Evolutionary conservation across 2,329 filamentous ascomycete genomes (phyloP).

Genomic region (Cytospora leucostoma): DNA sequence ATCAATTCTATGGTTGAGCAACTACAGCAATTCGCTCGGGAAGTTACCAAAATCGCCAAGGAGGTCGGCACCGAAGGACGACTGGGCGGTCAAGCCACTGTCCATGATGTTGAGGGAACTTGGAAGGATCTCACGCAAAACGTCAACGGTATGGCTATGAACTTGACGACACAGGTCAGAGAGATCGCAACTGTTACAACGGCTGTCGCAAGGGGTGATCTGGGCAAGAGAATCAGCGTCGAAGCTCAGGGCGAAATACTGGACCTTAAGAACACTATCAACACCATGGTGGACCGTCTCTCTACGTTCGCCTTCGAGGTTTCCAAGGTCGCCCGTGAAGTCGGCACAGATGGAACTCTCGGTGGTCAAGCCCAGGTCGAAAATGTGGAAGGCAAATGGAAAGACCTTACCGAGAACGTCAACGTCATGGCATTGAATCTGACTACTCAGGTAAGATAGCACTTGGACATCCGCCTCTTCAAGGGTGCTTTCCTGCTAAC

Average conservation of each 20-base stretch:
- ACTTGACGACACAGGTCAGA: conserved; percentile 94
- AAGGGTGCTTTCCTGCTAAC: conserved; percentile 5
- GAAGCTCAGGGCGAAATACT: conserved; percentile 93
- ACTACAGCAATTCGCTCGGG: conserved; percentile 91
- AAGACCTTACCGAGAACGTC: conserved; percentile 89
- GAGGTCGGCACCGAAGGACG: conserved; percentile 96
- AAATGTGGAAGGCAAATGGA: conserved; percentile 97
- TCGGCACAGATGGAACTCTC: conserved; percentile 92
- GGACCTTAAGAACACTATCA: conserved; percentile 95
- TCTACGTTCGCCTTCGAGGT: conserved; percentile 96
- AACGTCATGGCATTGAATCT: conserved; percentile 74
- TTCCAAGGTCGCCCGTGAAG: conserved; percentile 91
- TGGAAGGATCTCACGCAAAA: conserved; percentile 96
- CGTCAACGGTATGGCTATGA: conserved; percentile 98
- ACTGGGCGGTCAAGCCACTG: conserved; percentile 89
- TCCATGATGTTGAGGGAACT: conserved; percentile 94
- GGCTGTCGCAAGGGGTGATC: conserved; percentile 88
- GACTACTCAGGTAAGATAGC: conserved; percentile 58
- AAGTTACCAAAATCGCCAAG: conserved; percentile 93
- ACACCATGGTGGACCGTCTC: conserved; percentile 97
- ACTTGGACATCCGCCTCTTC: neutral
- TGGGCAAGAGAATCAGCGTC: conserved; percentile 94
- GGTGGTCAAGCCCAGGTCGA: conserved; percentile 93
- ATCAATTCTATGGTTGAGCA: conserved; percentile 99
- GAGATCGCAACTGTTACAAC: conserved; percentile 97